Percentiles rank a stretch among this genome's conserved stretches.
Evolutionary conservation across 2,329 filamentous ascomycete species (phyloP).

Genomic region (Phialemoniopsis sp.): DNA sequence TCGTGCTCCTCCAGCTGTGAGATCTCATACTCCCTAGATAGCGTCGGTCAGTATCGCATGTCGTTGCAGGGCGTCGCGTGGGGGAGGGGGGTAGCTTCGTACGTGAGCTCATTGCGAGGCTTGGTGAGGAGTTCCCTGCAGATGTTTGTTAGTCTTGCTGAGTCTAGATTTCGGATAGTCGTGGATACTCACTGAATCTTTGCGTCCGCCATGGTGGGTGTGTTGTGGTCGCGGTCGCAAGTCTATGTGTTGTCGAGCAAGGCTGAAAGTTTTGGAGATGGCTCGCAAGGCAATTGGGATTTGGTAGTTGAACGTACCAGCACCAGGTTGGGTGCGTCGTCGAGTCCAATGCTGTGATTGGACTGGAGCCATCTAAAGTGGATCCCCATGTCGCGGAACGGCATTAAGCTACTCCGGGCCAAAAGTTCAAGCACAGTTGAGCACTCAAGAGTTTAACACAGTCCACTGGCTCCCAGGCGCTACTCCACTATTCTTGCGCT

Average conservation of each 20-base stretch:
- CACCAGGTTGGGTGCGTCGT: too few relatives aligned
- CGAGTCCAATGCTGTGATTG: too few relatives aligned
- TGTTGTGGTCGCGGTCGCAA: too few relatives aligned
- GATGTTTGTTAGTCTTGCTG: slow-evolving; percentile 2
- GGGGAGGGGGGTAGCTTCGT: slow-evolving; percentile 28
- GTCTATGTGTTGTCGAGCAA: too few relatives aligned
- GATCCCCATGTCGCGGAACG: background rate
- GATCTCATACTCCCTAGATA: slow-evolving; percentile 79
- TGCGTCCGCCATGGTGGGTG: slow-evolving; percentile 53
- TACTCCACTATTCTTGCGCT: too few relatives aligned
- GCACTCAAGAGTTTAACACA: too few relatives aligned
- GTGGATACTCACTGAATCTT: slow-evolving; percentile 63
- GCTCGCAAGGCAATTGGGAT: too few relatives aligned
- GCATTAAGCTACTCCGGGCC: too few relatives aligned
- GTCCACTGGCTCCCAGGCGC: too few relatives aligned
- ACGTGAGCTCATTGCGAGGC: slow-evolving; percentile 88
- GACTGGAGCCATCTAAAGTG: background rate
- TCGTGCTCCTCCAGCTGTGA: slow-evolving; percentile 61
- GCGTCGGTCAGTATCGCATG: background rate
- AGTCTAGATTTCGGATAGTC: slow-evolving; percentile 20
- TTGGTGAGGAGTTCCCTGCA: slow-evolving; percentile 82
- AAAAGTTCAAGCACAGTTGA: slow-evolving; percentile 3
- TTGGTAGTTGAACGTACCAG: too few relatives aligned
- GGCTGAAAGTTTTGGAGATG: too few relatives aligned
- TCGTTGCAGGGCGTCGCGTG: slow-evolving; percentile 12